A percentile compares a stretch with the other conserved stretches of the same genome.
Evolutionary conservation across 169 alveolate species (phyloP).

Genomic region (Cryptosporidium andersoni): DNA sequence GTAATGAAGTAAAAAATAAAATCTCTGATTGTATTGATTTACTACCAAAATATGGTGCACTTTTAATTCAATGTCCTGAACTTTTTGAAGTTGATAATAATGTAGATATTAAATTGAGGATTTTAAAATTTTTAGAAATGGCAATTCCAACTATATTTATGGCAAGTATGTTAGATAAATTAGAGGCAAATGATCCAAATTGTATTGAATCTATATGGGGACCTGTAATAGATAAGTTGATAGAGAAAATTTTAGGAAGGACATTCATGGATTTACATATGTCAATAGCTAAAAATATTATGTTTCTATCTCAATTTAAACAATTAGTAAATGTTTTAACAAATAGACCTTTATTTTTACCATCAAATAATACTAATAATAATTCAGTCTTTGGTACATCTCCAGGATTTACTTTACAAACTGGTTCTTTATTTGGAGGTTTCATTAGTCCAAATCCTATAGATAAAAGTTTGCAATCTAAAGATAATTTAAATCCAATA

Average conservation of each 20-base stretch:
- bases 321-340: conserved; percentile 14
- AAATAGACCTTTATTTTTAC: conserved; percentile 19
- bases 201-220: neutral
- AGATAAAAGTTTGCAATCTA: conserved; percentile 73
- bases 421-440: conserved; percentile 44
- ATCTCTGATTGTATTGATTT: neutral
- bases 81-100: conserved; percentile 18
- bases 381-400: neutral
- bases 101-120: neutral
- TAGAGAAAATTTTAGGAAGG: conserved; percentile 4
- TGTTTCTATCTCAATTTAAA: conserved; percentile 45
- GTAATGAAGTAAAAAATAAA: conserved; percentile 13
- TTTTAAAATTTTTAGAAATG: conserved; percentile 35
- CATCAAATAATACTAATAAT: neutral
- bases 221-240: conserved; percentile 8
- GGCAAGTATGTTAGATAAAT: neutral
- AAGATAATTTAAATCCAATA: conserved; percentile 64
- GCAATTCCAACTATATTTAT: conserved; percentile 26
- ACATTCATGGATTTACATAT: conserved; percentile 16
- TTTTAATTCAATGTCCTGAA: conserved; percentile 64
- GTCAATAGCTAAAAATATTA: conserved; percentile 13
- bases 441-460: conserved; percentile 75
- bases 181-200: conserved; percentile 42
- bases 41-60: conserved; percentile 64
- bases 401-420: conserved; percentile 32